phyloP scores from a whole-genome alignment of 345 rosid species.

The Dipteronia sinensis region DNA sequence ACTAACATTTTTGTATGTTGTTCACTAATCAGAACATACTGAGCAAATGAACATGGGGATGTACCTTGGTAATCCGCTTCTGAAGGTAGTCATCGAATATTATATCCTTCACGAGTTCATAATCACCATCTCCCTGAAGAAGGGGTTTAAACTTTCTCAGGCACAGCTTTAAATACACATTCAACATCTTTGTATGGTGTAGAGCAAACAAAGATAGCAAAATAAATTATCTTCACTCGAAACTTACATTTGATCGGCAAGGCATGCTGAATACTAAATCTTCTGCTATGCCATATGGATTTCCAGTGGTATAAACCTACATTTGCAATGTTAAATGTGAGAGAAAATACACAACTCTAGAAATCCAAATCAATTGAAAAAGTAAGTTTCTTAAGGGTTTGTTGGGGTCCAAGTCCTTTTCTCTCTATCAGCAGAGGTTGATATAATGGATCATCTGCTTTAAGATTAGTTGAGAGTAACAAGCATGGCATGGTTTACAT shows the following conservation, averaged over 20 bases:
- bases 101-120: constrained; percentile 86
- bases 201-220: not conserved
- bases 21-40: not conserved
- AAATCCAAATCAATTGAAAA: not conserved
- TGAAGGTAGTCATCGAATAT: constrained; percentile 82
- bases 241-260: constrained; percentile 85
- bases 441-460: not conserved
- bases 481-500: not conserved
- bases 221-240: not conserved
- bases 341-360: not conserved
- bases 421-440: not conserved
- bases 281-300: constrained; percentile 86
- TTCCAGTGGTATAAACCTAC: constrained; percentile 87
- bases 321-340: constrained; percentile 14
- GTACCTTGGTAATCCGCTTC: constrained; percentile 78
- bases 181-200: not conserved
- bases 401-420: not conserved
- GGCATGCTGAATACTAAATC: constrained; percentile 97
- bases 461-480: not conserved
- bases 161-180: not conserved
- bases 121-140: constrained; percentile 91
- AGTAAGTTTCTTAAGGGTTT: not conserved
- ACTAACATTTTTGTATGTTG: not conserved
- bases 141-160: constrained; percentile 6
- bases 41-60: not conserved